Conservation (phyloP, 2,329 filamentous ascomycete genomes). For the Phoma sp. region DNA sequence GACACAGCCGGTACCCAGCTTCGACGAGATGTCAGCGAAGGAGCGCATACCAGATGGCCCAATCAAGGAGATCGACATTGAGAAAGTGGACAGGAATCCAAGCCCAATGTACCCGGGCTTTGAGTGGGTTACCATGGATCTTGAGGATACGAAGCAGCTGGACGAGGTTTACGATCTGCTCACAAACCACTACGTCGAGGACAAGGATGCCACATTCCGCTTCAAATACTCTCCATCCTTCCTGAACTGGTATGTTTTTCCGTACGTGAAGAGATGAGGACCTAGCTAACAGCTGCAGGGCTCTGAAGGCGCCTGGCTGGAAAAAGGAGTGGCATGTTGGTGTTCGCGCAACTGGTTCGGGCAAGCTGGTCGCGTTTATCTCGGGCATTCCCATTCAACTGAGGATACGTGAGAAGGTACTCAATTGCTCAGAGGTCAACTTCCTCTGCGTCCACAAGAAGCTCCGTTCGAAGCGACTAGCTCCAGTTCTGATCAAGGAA, state of each 20-base stretch:
- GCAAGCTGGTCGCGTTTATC: constrained; percentile 93
- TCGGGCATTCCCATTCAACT: constrained; percentile 88
- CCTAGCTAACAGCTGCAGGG: constrained; percentile 61
- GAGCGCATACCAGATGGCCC: constrained; percentile 73
- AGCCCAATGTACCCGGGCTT: constrained; percentile 77
- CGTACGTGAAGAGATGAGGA: not conserved
- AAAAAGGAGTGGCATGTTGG: constrained; percentile 93
- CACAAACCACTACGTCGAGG: constrained; percentile 95
- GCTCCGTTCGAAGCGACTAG: constrained; percentile 87
- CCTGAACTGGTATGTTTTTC: constrained; percentile 74
- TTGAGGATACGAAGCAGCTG: constrained; percentile 76
- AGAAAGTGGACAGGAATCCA: constrained; percentile 79
- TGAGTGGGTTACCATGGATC: constrained; percentile 91
- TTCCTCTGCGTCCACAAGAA: constrained; percentile 99
- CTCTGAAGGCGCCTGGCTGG: constrained; percentile 94
- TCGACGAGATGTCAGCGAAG: constrained; percentile 58
- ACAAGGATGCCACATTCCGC: constrained; percentile 94
- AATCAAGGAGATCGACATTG: constrained; percentile 78
- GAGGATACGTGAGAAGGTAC: constrained; percentile 74
- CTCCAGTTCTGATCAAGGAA: constrained; percentile 96
- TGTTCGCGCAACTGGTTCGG: constrained; percentile 81
- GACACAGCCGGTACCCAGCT: constrained; percentile 92
- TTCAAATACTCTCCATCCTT: constrained; percentile 94
- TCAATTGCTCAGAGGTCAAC: constrained; percentile 92
- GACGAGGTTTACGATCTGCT: constrained; percentile 92